Evolutionary conservation across 345 rosid species (phyloP), one percentile per base, ranked within the genome.

Genomic region (Populus euphratica): DNA sequence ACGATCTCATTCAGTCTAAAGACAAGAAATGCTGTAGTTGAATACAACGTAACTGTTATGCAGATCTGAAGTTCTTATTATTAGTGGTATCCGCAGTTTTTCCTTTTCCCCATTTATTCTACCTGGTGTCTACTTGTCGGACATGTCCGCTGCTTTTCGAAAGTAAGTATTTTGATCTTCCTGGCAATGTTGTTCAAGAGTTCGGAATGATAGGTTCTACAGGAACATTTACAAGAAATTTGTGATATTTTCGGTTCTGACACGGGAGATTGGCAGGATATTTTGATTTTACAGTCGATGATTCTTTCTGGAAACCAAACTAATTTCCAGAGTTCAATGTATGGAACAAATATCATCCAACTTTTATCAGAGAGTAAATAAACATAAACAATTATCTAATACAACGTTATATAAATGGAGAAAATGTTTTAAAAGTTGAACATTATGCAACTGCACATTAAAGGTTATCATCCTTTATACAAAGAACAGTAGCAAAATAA

Each of bases 391-490:
- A 23, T n/a, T 23, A 23, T 59, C 25, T 23, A 59, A 29, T 7
- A 65, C 62, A 56, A 49, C 64, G 49, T 16, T 33, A 20, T 50
- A 31, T 39, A 67, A 69, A 70, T 16, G 70, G 69, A 41, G 52
- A 70, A 78, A 39, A 50, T 36, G 66, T 50, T 31, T 78, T 67
- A 33, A 68, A 52, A 35, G 9, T 20, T 49, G 75, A 76, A 77
- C 80, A 61, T 73, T 52, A 61, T 66, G 80, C 77, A 82, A 63
- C 73, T 77, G 71, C 79, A 73, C 66, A 44, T 64, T 72, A 77
- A 76, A 76, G 31, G 77, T 76, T 43, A 75, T 71, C 74, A 69
- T 82, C 68, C 83, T 88, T 78, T 85, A 81, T 78, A 88, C 82
- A 78, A 31, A 76, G 68, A 67, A 75, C 63, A 67, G 43, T 33